Conservation (phyloP, 352 stramenopile genomes). For the Globisporangium spiculum region DNA sequence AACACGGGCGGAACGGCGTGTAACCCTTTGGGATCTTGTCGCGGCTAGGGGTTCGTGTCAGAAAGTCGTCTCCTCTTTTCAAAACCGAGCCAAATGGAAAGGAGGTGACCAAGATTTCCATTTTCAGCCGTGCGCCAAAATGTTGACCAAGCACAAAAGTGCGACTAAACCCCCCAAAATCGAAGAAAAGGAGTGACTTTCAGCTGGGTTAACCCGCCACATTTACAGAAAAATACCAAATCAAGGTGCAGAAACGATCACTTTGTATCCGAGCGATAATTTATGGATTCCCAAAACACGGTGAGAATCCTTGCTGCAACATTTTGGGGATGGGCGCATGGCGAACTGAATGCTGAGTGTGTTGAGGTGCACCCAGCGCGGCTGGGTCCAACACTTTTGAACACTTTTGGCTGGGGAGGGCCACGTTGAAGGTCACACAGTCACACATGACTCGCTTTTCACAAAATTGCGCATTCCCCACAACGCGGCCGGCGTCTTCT, state of each 20-base stretch:
- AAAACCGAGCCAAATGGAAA: slow-evolving; percentile 2
- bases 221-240: not conserved
- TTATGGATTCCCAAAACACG: not conserved
- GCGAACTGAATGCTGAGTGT: not conserved
- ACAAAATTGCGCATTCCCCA: not conserved
- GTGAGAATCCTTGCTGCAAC: not conserved
- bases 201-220: too few relatives aligned
- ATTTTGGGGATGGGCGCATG: not conserved
- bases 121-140: not conserved
- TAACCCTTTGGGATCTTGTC: not conserved
- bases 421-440: not conserved
- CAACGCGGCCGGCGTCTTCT: too few relatives aligned
- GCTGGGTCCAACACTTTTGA: not conserved
- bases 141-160: not conserved
- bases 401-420: not conserved
- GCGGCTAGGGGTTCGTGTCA: slow-evolving; percentile 1
- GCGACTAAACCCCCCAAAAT: not conserved
- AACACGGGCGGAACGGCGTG: slow-evolving; percentile 6
- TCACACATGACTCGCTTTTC: not conserved
- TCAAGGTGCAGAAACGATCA: not conserved
- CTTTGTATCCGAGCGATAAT: not conserved
- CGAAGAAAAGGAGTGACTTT: not conserved
- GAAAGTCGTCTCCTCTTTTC: slow-evolving; percentile 4
- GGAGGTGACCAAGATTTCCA: not conserved
- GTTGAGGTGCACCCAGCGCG: not conserved